Conservation (phyloP, 2,329 filamentous ascomycete species). For the Incumbomyces lentus region DNA sequence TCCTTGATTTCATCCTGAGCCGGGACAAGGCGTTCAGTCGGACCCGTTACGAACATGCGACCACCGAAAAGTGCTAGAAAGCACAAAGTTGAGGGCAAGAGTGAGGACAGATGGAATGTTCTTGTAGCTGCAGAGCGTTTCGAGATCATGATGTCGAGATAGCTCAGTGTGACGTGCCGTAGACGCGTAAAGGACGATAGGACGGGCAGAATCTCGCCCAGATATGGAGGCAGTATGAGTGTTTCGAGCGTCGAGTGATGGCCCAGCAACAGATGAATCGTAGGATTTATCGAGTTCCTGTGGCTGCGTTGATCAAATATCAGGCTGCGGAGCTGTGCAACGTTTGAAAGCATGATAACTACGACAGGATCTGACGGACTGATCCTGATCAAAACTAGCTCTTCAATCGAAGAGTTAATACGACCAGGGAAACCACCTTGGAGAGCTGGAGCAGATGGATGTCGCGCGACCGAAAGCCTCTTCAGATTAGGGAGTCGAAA, state of each 20-base stretch:
- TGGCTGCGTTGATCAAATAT: background rate
- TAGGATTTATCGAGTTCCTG: background rate
- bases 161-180: background rate
- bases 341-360: background rate
- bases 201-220: background rate
- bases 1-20: background rate
- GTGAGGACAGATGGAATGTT: background rate
- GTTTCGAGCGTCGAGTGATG: background rate
- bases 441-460: background rate
- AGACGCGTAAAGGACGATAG: background rate
- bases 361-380: background rate
- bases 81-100: background rate
- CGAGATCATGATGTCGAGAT: background rate
- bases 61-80: background rate
- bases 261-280: background rate
- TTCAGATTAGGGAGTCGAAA: background rate
- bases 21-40: background rate
- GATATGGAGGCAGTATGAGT: background rate
- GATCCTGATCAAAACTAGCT: background rate
- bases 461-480: background rate
- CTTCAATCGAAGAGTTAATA: background rate
- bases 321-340: background rate
- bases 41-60: background rate
- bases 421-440: no score
- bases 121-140: background rate